Base-by-base conservation (phyloP, 2,329 filamentous ascomycete genomes). In the Fusarium udum region DNA sequence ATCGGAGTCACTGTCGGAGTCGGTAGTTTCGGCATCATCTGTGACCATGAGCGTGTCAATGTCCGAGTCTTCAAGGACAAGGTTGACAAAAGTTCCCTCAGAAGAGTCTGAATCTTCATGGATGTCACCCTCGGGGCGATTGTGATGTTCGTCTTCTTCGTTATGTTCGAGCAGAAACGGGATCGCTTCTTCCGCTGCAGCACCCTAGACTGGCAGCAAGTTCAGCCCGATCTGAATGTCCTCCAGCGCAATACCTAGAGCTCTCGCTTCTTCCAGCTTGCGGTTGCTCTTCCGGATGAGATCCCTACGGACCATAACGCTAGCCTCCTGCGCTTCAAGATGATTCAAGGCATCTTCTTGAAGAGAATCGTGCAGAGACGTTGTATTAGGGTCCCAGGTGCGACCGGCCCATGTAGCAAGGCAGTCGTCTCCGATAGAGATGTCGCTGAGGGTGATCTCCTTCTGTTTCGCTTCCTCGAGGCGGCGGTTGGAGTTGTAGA, bases 141-240 rank as follows among this genome's bases (percentile, higher is more conserved):
- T 4, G 11, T 12, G 18, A 4, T 12, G 15, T 4, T 36, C 39
- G 2, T 56, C 31, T 10, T 7, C 32, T 3, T 39, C n/a, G 6
- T 66, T 53, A 1, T 39, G 32, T 3, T 57, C 48, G n/a, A 40
- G 48, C 14, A 75, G 32, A 15, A 48, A 58, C 13, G 16, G 32
- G 6, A 36, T 43, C 22, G 53, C 45, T 24, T 72, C 43, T 2
- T 68, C 46, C 32, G 49, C 61, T 36, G 61, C 59, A 7, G 42
- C 64, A 7, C 51, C 45, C 81, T 80, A 82, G 7, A 74, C 73
- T 6, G 80, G 80, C 40, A 83, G 63, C 26, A 83, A 58, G 18
- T 69, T 69, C 8, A 67, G 28, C 12, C 79, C 77, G 24, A 83
- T 75, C 15, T 24, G 43, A 6, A 83, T 40, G 7, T 78, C 58